phyloP scores from a whole-genome alignment of 1,284 basidiomycete species.

The Clitocybe nebularis region DNA sequence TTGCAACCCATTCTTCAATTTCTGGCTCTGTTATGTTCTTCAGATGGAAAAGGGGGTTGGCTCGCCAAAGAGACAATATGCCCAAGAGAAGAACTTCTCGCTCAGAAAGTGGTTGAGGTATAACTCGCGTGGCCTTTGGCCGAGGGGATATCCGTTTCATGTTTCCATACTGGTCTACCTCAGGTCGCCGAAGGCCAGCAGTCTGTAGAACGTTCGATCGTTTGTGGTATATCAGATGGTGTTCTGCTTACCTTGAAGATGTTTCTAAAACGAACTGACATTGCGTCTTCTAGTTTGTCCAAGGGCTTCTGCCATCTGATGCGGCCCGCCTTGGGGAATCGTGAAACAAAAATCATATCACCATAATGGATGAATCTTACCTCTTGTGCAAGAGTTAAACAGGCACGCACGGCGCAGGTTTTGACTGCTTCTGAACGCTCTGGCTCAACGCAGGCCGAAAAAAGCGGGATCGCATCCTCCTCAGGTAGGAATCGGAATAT shows the following conservation, averaged over 20 bases:
- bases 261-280: conserved; percentile 46
- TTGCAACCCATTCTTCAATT: conserved; percentile 42
- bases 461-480: conserved; percentile 57
- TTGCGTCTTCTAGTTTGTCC: conserved; percentile 38
- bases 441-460: conserved; percentile 63
- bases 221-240: conserved; percentile 3
- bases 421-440: conserved; percentile 79
- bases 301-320: conserved; percentile 58
- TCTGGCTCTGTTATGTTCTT: conserved; percentile 27
- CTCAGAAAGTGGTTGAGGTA: conserved; percentile 57
- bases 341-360: conserved; percentile 3
- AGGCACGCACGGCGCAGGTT: conserved; percentile 72
- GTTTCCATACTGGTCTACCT: conserved; percentile 54
- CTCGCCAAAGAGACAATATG: conserved; percentile 64
- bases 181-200: conserved; percentile 44
- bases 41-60: conserved; percentile 50
- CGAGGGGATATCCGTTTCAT: conserved; percentile 49
- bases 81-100: conserved; percentile 63
- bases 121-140: conserved; percentile 56
- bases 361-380: conserved; percentile 25
- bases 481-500: conserved; percentile 68
- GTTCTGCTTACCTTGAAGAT: conserved; percentile 49
- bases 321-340: conserved; percentile 39
- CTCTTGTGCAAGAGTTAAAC: conserved; percentile 46
- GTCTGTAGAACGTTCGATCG: conserved; percentile 33